These are phyloP conservation scores for Cryptococcus sp. DNA, from an alignment of 1,284 basidiomycete genomes.

Conservation along the genomic window DNA sequence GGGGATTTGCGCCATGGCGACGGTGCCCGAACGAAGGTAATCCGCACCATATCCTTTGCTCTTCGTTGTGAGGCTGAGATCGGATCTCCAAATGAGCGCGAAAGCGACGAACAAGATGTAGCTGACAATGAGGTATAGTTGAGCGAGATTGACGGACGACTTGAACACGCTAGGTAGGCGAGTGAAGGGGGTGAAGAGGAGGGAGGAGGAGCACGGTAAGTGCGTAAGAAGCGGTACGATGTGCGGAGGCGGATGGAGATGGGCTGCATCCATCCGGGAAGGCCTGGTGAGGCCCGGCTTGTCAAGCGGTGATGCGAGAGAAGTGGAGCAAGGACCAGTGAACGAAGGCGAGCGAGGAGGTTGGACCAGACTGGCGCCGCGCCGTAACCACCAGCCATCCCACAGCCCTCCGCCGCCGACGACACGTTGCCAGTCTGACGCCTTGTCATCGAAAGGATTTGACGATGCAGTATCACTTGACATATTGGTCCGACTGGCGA, in stretches of 20 bases:
- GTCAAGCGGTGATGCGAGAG: slow-evolving; percentile 2
- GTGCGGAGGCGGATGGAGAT: slow-evolving; percentile 39
- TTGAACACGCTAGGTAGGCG: slow-evolving; percentile 25
- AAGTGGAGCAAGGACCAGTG: background rate
- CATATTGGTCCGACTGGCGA: slow-evolving; percentile 28
- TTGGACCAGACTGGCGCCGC: background rate
- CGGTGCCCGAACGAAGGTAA: slow-evolving; percentile 41
- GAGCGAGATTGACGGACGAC: slow-evolving; percentile 35
- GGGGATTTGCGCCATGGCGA: slow-evolving; percentile 49
- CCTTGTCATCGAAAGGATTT: too few relatives aligned
- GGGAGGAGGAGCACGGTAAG: slow-evolving; percentile 31
- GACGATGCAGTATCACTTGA: too few relatives aligned
- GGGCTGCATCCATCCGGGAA: slow-evolving; percentile 1
- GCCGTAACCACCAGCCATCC: background rate
- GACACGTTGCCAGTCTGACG: too few relatives aligned
- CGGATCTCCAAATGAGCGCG: slow-evolving; percentile 39
- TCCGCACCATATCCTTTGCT: slow-evolving; percentile 40
- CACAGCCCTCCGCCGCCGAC: background rate
- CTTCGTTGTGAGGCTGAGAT: slow-evolving; percentile 22
- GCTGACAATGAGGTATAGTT: slow-evolving; percentile 33
- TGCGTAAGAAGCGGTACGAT: slow-evolving; percentile 29
- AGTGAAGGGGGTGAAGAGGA: slow-evolving; percentile 38
- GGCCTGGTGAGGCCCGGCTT: background rate
- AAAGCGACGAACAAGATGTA: slow-evolving; percentile 40
- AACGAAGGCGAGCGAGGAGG: background rate